Conservation (phyloP, 176 grass and related monocot species). For the Tillandsia fasciculata region DNA sequence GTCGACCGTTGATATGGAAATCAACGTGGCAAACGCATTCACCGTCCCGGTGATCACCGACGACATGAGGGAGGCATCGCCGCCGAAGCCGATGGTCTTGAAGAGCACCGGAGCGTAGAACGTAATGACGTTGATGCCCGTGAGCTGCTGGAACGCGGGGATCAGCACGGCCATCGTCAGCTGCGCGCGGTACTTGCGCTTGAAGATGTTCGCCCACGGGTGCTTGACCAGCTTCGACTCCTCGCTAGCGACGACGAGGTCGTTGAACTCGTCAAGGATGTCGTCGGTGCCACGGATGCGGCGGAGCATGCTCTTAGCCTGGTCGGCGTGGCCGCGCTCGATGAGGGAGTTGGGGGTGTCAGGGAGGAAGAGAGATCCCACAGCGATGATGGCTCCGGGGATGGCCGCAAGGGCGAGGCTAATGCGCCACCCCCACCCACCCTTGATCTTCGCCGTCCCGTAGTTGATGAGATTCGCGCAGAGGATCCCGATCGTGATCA, state of each 20-base stretch:
- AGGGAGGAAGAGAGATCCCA: constrained; percentile 81
- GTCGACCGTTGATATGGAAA: constrained; percentile 56
- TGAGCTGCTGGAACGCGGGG: constrained; percentile 46
- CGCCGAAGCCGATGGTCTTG: constrained; percentile 81
- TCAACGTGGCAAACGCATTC: constrained; percentile 77
- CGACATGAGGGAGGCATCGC: constrained; percentile 66
- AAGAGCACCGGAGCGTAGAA: constrained; percentile 65
- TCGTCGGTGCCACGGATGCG: constrained; percentile 87
- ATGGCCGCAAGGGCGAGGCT: constrained; percentile 80
- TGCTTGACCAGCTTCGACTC: constrained; percentile 61
- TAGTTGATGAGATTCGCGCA: constrained; percentile 82
- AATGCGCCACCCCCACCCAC: constrained; percentile 77
- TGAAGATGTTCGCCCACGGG: constrained; percentile 67
- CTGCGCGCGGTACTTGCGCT: constrained; percentile 47
- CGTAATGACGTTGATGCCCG: constrained; percentile 41
- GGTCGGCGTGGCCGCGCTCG: constrained; percentile 52
- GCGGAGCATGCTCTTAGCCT: constrained; percentile 55
- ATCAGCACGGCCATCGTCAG: constrained; percentile 68
- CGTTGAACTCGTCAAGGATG: constrained; percentile 64
- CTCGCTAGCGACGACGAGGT: constrained; percentile 60
- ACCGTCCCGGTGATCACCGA: constrained; percentile 78
- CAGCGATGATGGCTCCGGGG: constrained; percentile 64
- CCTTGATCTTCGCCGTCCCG: constrained; percentile 69
- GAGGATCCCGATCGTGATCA: constrained; percentile 89
- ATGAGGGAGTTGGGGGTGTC: constrained; percentile 93